These are phyloP conservation scores for Macrocybe sp. DNA, from an alignment of 1,284 basidiomycete species.

Conservation along the genomic window DNA sequence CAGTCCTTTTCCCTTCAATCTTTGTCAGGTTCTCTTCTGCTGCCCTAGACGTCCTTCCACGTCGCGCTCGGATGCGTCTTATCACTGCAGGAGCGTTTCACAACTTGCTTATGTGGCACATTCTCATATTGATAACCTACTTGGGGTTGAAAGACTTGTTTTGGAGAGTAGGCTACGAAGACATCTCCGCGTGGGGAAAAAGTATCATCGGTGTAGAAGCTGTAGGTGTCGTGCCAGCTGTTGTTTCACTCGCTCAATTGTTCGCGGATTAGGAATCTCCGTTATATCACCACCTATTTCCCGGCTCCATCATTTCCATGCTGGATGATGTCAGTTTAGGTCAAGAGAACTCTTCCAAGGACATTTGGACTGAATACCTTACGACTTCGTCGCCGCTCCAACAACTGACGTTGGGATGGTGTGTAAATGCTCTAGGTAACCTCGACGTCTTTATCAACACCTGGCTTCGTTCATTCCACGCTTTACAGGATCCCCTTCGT, in stretches of 20 bases:
- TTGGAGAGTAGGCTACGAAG: constrained; percentile 42
- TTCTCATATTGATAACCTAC: constrained; percentile 30
- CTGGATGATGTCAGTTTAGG: constrained; percentile 52
- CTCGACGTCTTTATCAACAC: constrained; percentile 10
- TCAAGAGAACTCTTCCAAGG: constrained; percentile 15
- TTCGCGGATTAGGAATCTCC: constrained; percentile 44
- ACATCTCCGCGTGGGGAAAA: constrained; percentile 43
- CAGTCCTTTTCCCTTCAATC: constrained; percentile 60
- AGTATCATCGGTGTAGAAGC: constrained; percentile 45
- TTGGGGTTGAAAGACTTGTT: constrained; percentile 23
- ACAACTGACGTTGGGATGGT: constrained; percentile 50
- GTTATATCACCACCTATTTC: constrained; percentile 42
- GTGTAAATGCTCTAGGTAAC: constrained; percentile 33
- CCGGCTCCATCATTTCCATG: constrained; percentile 48
- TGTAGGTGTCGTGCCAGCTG: constrained; percentile 26
- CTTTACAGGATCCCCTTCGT: constrained; percentile 16
- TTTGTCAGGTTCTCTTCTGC: constrained; percentile 54
- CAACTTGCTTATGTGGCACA: constrained; percentile 47
- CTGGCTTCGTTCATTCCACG: background rate
- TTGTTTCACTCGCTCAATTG: constrained; percentile 9
- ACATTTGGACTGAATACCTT: constrained; percentile 48
- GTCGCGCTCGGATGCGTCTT: constrained; percentile 46
- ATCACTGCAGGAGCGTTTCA: constrained; percentile 68
- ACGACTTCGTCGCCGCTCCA: constrained; percentile 10
- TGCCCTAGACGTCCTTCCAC: constrained; percentile 34